These are phyloP conservation scores for Solanum peruvianum DNA, from an alignment of 257 asterid species.

Conservation along the genomic window DNA sequence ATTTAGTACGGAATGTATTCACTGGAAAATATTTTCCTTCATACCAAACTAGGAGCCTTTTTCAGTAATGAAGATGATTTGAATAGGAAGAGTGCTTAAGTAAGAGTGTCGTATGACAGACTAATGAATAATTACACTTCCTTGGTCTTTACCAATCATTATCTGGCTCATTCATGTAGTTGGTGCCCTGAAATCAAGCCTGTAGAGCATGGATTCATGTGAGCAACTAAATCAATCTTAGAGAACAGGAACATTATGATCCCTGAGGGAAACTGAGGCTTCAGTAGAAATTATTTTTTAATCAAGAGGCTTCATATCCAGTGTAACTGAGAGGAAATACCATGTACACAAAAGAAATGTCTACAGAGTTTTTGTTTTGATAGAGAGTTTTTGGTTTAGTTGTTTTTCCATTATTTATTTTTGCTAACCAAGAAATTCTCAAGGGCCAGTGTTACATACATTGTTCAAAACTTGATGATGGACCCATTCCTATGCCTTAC, in stretches of 20 bases:
- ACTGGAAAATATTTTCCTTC: not conserved
- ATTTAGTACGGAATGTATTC: not conserved
- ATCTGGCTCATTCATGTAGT: not conserved
- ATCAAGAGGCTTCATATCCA: not conserved
- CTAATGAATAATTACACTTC: not conserved
- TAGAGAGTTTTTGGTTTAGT: not conserved
- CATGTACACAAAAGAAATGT: not conserved
- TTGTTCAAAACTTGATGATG: not conserved
- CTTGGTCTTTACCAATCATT: not conserved
- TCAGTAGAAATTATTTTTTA: not conserved
- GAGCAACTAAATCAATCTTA: not conserved
- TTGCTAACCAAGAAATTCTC: not conserved
- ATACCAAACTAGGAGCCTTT: not conserved
- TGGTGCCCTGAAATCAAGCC: not conserved
- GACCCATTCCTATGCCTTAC: not conserved
- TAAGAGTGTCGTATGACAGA: not conserved
- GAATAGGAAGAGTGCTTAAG: not conserved
- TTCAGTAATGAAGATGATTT: not conserved
- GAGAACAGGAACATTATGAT: not conserved
- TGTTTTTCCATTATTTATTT: not conserved
- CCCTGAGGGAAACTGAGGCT: not conserved
- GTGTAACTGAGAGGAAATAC: not conserved
- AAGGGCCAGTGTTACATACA: not conserved
- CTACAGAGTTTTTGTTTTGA: not conserved
- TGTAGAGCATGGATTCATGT: not conserved